phyloP scores from a whole-genome alignment of 75 land plant species.

The Picea sitchensis region DNA sequence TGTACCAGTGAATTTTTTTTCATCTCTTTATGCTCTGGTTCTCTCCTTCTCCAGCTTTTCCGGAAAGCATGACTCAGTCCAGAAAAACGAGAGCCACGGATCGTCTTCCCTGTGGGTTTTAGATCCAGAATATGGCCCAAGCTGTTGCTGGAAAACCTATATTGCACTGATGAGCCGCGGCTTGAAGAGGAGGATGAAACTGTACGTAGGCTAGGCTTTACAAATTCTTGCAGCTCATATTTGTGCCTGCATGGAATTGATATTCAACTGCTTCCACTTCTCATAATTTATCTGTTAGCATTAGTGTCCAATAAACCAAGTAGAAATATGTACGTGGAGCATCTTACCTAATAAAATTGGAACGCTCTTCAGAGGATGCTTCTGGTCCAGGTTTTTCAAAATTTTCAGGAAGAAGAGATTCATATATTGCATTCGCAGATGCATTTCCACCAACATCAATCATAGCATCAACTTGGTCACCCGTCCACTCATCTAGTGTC shows the following conservation, averaged over 20 bases:
- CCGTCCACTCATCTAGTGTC: conserved; percentile 88
- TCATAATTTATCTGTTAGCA: background rate
- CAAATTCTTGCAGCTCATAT: conserved; percentile 84
- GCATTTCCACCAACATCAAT: conserved; percentile 71
- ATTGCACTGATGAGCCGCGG: conserved; percentile 15
- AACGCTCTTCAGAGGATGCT: conserved; percentile 68
- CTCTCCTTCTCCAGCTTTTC: conserved; percentile 62
- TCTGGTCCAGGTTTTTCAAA: conserved; percentile 66
- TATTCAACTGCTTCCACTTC: background rate
- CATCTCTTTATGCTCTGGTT: conserved; percentile 26
- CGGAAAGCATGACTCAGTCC: conserved; percentile 43
- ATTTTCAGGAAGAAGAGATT: conserved; percentile 63
- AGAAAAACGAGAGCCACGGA: conserved; percentile 19
- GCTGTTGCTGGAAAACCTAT: conserved; percentile 13
- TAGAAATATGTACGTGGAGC: background rate
- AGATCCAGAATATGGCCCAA: conserved; percentile 11
- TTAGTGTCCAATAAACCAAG: background rate
- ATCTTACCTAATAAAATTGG: conserved; percentile 71
- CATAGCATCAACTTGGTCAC: conserved; percentile 76
- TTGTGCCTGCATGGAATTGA: conserved; percentile 67
- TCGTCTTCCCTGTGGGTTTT: conserved; percentile 37
- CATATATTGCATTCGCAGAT: conserved; percentile 72
- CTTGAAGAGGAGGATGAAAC: conserved; percentile 19
- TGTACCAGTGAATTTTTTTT: conserved; percentile 40
- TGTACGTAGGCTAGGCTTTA: conserved; percentile 28